phyloP scores from a whole-genome alignment of 345 rosid species.

The Eucalyptus virginea region DNA sequence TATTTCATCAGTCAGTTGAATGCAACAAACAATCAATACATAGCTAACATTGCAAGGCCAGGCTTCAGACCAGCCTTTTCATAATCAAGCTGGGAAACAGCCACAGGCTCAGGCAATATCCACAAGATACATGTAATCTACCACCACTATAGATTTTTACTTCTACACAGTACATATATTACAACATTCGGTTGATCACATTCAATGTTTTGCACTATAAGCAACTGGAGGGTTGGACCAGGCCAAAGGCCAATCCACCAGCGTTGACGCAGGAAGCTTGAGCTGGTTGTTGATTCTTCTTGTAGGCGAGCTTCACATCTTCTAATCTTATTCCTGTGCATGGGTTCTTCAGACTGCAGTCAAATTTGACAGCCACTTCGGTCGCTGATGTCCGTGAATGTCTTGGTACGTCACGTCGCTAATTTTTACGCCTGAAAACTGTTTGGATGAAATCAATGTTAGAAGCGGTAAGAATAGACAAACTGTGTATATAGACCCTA shows the following conservation, averaged over 20 bases:
- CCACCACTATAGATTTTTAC: background rate
- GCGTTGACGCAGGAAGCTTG: slow-evolving; percentile 44
- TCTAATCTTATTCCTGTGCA: slow-evolving; percentile 39
- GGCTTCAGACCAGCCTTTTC: background rate
- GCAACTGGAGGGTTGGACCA: slow-evolving; percentile 27
- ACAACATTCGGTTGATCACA: background rate
- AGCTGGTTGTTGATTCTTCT: slow-evolving; percentile 10
- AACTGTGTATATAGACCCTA: background rate
- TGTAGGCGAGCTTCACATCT: slow-evolving; percentile 34
- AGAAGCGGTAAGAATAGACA: background rate
- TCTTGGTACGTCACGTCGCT: slow-evolving; percentile 45
- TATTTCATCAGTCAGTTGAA: background rate
- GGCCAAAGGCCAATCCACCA: slow-evolving; percentile 29
- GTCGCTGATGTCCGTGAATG: slow-evolving; percentile 52
- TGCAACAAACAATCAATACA: background rate
- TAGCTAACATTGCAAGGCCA: background rate
- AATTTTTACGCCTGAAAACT: slow-evolving; percentile 60
- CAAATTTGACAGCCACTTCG: slow-evolving; percentile 43
- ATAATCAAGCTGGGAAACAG: background rate
- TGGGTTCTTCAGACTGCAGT: slow-evolving; percentile 49
- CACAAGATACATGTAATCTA: background rate
- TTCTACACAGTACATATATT: background rate
- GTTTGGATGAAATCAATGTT: background rate
- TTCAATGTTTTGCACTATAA: background rate
- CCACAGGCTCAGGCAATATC: background rate